Evolutionary conservation across 441 rosid species (phyloP).

Genomic region (Biscutella auriculata): DNA sequence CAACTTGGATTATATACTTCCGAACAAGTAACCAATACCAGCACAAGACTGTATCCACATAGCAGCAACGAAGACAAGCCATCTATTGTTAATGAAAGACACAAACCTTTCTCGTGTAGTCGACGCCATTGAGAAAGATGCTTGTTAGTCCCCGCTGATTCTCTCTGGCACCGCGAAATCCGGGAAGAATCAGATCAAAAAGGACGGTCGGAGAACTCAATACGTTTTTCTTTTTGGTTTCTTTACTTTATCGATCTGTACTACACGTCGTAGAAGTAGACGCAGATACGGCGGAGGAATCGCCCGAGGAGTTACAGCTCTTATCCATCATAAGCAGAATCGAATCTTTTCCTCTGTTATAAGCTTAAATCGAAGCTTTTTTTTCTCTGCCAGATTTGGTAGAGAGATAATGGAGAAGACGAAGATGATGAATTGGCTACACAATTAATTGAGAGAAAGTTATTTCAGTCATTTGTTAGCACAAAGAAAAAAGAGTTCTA

Average conservation of each 20-base stretch:
- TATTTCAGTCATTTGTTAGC: too few species aligned
- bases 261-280: constrained; percentile 10
- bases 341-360: neutral
- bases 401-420: constrained; percentile 27
- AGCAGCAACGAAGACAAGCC: constrained; percentile 94
- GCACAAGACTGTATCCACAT: constrained; percentile 99
- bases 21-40: constrained; percentile 84
- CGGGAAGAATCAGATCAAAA: neutral
- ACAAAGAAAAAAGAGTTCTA: too few species aligned
- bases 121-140: constrained; percentile 29
- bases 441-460: too few species aligned
- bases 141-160: neutral
- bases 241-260: too few species aligned
- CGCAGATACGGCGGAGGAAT: constrained; percentile 31
- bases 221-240: too few species aligned
- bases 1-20: too few species aligned
- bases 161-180: neutral
- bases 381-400: constrained; percentile 20
- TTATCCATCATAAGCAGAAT: constrained; percentile 41
- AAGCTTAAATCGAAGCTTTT: neutral
- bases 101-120: constrained; percentile 33
- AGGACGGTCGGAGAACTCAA: neutral
- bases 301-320: constrained; percentile 46
- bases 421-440: constrained; percentile 1
- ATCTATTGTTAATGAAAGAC: constrained; percentile 59